These are phyloP conservation scores for Suaeda aralocaspica DNA, from an alignment of 148 eudicot species.

Conservation along the genomic window DNA sequence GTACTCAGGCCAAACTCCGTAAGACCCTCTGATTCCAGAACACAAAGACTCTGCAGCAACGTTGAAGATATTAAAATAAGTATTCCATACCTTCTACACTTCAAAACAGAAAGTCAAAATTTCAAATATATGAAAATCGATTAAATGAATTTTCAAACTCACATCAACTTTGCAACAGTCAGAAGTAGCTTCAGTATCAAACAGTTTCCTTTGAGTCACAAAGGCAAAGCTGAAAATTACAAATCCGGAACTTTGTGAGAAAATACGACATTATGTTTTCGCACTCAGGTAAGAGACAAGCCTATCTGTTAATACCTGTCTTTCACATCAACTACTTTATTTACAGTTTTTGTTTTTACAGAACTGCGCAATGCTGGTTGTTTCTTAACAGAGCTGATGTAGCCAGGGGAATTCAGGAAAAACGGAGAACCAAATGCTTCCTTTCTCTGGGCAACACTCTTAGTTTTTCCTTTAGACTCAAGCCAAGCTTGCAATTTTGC, in stretches of 20 bases:
- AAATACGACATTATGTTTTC: neutral
- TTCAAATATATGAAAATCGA: neutral
- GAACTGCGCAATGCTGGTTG: conserved; percentile 27
- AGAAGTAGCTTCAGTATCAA: conserved; percentile 27
- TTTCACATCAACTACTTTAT: conserved; percentile 22
- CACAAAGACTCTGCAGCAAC: conserved; percentile 15
- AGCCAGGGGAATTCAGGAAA: conserved; percentile 42
- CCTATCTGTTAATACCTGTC: conserved; percentile 34
- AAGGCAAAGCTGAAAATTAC: conserved; percentile 29
- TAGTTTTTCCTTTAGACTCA: conserved; percentile 84
- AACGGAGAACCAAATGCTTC: conserved; percentile 46
- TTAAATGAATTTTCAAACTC: neutral
- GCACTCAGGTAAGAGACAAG: neutral
- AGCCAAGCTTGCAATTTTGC: conserved; percentile 81
- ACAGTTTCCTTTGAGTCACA: conserved; percentile 42
- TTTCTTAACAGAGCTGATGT: conserved; percentile 44
- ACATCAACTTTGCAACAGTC: conserved; percentile 32
- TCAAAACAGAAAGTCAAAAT: no score
- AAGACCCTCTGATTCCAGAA: conserved; percentile 7
- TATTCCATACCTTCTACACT: no score
- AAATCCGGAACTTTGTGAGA: neutral
- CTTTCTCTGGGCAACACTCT: conserved; percentile 40
- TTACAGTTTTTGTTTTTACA: conserved; percentile 35
- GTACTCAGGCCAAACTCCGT: neutral
- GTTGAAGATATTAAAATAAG: neutral